Evolutionary conservation across 345 rosid species (phyloP), one percentile per base, ranked within the genome.

Genomic region (Combretum micranthum): DNA sequence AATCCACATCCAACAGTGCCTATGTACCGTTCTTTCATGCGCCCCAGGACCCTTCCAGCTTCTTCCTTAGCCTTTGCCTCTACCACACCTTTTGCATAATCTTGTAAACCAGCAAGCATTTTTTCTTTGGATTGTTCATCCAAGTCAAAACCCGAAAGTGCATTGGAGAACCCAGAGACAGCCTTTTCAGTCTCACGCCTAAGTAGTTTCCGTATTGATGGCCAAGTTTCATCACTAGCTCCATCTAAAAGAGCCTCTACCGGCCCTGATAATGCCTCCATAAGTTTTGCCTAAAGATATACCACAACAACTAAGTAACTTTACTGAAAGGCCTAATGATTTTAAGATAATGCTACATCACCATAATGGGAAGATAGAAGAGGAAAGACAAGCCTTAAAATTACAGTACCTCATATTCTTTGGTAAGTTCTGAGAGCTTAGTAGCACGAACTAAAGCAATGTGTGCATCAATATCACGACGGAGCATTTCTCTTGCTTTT

Each of bases 161-260:
- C 87, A 44, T 50, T 25, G 15, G 95, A 82, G 52, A 94, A 62
- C 55, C 83, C 95, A 69, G 77, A 64, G 21, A 90, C 82, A 46
- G 89, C 95, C 53, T 80, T 60, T 75, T 77, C 83, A 47, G 83
- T 76, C 76, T 90, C 95, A 59, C 71, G 73, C 55, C 16, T 69
- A 56, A 85, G 75, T 61, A 94, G 86, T 61, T 81, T 90, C 76
- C 80, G 81, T 74, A 90, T 94, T 69, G 95, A 71, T 10, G 90
- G 72, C 99, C 99, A 94, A 44, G 99, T 90, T 68, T 81, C 85
- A 57, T 69, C 68, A 69, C 68, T 83, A 44, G 99, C 96, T 68
- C 85, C 96, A 70, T 85, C 97, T 18, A 94, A 57, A 19, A 90
- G 97, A 67, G 96, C 87, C 76, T 87, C 99, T 59, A 90, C 88